Conservation (phyloP, 2,329 filamentous ascomycete genomes). For the Podosphaera fusca region DNA sequence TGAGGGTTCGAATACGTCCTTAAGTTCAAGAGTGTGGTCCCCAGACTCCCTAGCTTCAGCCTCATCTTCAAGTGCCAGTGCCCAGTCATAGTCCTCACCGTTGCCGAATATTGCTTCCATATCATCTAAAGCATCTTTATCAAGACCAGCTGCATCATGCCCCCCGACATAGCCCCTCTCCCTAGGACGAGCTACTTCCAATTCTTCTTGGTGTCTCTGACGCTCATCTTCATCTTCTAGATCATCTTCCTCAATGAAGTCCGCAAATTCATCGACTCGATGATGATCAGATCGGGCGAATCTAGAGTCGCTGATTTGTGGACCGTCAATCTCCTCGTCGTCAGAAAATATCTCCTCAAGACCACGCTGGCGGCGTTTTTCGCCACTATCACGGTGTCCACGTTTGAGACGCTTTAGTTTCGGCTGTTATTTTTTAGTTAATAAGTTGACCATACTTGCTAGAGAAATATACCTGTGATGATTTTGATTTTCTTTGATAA, state of each 20-base stretch:
- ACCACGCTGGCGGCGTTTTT: conserved; percentile 43
- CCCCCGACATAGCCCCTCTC: conserved; percentile 45
- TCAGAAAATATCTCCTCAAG: conserved; percentile 90
- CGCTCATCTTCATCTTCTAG: conserved; percentile 66
- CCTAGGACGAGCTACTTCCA: conserved; percentile 65
- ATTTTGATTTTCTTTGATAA: conserved; percentile 35
- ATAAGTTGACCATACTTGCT: not conserved
- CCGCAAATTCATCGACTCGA: conserved; percentile 60
- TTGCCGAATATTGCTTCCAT: conserved; percentile 93
- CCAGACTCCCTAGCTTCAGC: conserved; percentile 58
- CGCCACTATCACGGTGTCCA: conserved; percentile 54
- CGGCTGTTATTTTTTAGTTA: conserved; percentile 26
- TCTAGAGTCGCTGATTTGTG: conserved; percentile 21
- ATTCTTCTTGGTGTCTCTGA: conserved; percentile 56
- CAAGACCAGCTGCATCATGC: conserved; percentile 62
- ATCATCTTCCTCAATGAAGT: conserved; percentile 93
- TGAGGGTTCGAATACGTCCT: conserved; percentile 94
- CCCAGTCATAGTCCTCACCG: conserved; percentile 90
- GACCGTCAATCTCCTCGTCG: conserved; percentile 55
- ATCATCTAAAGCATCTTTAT: conserved; percentile 82
- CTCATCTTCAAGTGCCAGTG: conserved; percentile 67
- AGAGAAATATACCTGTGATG: conserved; percentile 37
- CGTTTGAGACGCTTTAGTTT: conserved; percentile 95
- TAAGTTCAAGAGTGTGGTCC: conserved; percentile 71
- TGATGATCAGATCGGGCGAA: conserved; percentile 24